Evolutionary conservation across 2,329 filamentous ascomycete genomes (phyloP).

Genomic region (Colletotrichum gigasporum): DNA sequence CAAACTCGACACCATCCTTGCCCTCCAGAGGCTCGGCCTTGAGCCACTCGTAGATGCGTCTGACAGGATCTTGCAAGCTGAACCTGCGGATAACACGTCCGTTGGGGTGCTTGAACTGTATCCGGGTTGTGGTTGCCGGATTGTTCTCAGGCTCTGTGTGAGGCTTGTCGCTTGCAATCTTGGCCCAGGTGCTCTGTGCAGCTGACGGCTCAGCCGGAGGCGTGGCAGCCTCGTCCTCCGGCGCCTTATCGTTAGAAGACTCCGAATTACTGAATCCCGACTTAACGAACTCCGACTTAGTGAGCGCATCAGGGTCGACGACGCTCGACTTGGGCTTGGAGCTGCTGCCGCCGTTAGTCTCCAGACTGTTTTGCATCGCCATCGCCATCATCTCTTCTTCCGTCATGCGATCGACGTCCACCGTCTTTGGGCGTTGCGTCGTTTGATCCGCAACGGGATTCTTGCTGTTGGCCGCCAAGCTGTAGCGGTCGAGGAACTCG

Average conservation of each 20-base stretch:
- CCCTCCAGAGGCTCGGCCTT: constrained; percentile 88
- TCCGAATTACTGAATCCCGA: constrained; percentile 80
- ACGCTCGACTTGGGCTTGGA: constrained; percentile 60
- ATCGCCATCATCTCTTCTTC: constrained; percentile 98
- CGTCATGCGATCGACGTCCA: constrained; percentile 88
- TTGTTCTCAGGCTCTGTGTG: constrained; percentile 82
- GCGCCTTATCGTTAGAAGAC: constrained; percentile 57
- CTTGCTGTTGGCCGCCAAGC: constrained; percentile 85
- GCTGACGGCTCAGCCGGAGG: constrained; percentile 35
- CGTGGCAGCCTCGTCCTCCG: constrained; percentile 34
- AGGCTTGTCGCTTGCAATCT: constrained; percentile 76
- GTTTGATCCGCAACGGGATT: constrained; percentile 89
- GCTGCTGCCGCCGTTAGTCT: constrained; percentile 51
- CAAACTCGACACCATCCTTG: constrained; percentile 81
- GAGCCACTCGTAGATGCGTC: constrained; percentile 93
- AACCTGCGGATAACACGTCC: constrained; percentile 92
- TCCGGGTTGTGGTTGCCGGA: constrained; percentile 80
- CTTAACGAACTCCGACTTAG: no score
- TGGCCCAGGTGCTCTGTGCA: constrained; percentile 63
- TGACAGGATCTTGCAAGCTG: constrained; percentile 76
- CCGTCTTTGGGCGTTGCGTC: constrained; percentile 72
- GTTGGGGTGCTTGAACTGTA: constrained; percentile 89
- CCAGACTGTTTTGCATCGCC: constrained; percentile 89
- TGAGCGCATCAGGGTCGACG: constrained; percentile 88
- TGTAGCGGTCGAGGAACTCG: constrained; percentile 98